Base-by-base conservation (phyloP, 2,329 filamentous ascomycete species). In the Amylocarpus encephaloides region DNA sequence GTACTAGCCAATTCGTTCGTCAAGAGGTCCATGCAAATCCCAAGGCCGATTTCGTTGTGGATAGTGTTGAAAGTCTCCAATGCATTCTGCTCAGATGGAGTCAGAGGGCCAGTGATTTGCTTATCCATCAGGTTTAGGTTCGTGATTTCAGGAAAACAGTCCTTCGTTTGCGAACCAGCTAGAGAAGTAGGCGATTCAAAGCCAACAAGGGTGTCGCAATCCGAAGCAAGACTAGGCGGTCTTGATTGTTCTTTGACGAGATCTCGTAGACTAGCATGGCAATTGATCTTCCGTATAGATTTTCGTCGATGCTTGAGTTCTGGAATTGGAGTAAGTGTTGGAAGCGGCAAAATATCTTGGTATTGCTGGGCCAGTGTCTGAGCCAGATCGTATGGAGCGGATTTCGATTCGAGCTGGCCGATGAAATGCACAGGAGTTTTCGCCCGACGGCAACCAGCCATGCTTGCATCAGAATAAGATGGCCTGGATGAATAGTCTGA, bases 391-490 rank as follows among this genome's bases (percentile, higher is more conserved):
- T 43, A 30, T 32, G 43, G 16, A 30, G 47, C 33, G 13, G 52
- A 50, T 32, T 40, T 51, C 18, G 43, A 33, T 53, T 64, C 62
- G 4, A 63, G 51, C 46, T 64, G 62, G 4, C 62, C 62, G 35
- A 64, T 50, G 6, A 48, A 51, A n/a, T 56, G 57, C 9, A 63
- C 58, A 10, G 62, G 62, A 13, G 62, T 64, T 46, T 64, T 64
- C 15, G 56, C 52, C 48, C 55, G 48, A 22, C 41, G 34, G 26
- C 39, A 11, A 5, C 13, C 5, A 16, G 38, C 3, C 38, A 40
- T 40, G 11, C 16, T 40, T 26, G 22, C 22, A 18, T 16, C 38
- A 5, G 18, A 5, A 10, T 36, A 16, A 5, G 38, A 15, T 11
- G 18, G 10, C 3, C n/a, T 40, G 10, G 6, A 15, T 19, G 38